Base-by-base conservation (phyloP, 129 eudicot genomes). In the Ambrosia artemisiifolia region DNA sequence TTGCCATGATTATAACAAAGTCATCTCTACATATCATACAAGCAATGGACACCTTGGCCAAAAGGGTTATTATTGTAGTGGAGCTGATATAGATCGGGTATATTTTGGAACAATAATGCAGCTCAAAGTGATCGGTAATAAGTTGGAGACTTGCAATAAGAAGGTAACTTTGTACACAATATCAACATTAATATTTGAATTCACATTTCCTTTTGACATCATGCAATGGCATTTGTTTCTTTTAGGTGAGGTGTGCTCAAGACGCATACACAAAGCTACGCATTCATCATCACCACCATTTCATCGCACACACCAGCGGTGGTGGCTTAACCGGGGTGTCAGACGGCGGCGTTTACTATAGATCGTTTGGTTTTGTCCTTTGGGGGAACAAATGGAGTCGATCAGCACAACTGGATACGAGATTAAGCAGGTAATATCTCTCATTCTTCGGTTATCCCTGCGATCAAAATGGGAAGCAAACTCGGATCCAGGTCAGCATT, bases 241-340 rank as follows among this genome's bases (percentile, higher is more conserved):
- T 82, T 51, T 82, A 91, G 97, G 64, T 88, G 51, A 88, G 91
- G 70, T 88, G 85, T 69, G 87, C 81, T 17, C 87, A 88, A 69
- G 91, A 84, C 7, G 67, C 81, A 32, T 85, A 86, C 81, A 86
- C 77, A 71, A 78, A 78, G 47, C 86, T 88, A 24, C 28, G 28
- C 28, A 24, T 1, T 24, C 28, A 24, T 24, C 28, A 24, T 24
- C 28, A 24, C 28, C 28, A 1, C 28, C 28, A 1, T 24, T 24
- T 24, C 28, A 24, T 24, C 28, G 28, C 28, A 24, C 28, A 24
- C 28, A 24, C 28, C 28, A 24, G 28, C 28, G 28, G 28, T 24
- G 28, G 28, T 24, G 28, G 28, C 28, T 24, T 24, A 24, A 24
- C 28, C 28, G 28, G 28, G 28, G 28, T 24, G 28, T 24, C 28